Evolutionary conservation across 2,329 filamentous ascomycete species (phyloP).

Genomic region (Hypoxylon sp.): DNA sequence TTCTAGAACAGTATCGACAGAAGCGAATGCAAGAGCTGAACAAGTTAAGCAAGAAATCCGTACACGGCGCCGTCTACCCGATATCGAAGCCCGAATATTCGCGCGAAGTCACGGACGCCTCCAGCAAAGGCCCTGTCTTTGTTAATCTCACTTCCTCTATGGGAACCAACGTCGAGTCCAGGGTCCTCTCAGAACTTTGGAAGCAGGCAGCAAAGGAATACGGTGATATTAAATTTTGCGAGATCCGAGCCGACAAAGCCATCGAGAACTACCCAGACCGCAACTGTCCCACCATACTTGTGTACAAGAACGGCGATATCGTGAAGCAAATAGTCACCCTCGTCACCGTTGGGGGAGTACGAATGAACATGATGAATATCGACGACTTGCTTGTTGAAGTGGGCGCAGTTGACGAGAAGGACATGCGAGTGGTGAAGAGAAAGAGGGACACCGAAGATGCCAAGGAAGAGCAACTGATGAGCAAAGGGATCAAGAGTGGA

Average conservation of each 20-base stretch:
- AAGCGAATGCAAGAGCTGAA: slow-evolving; percentile 87
- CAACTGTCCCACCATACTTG: slow-evolving; percentile 92
- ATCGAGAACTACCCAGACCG: slow-evolving; percentile 96
- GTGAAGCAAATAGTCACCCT: slow-evolving; percentile 91
- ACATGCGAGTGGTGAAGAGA: slow-evolving; percentile 76
- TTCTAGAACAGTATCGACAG: slow-evolving; percentile 85
- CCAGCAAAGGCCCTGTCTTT: slow-evolving; percentile 71
- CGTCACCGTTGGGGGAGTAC: slow-evolving; percentile 75
- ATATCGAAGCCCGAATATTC: slow-evolving; percentile 94
- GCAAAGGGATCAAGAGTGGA: slow-evolving; percentile 61
- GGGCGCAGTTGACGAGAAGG: slow-evolving; percentile 79
- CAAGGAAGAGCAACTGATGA: slow-evolving; percentile 63
- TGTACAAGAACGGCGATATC: slow-evolving; percentile 94
- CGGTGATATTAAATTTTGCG: slow-evolving; percentile 96
- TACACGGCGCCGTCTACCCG: slow-evolving; percentile 91
- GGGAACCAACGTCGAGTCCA: slow-evolving; percentile 84
- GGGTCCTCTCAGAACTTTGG: slow-evolving; percentile 86
- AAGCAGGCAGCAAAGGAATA: slow-evolving; percentile 82
- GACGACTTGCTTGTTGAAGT: slow-evolving; percentile 83
- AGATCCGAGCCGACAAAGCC: slow-evolving; percentile 89
- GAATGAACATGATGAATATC: slow-evolving; percentile 75
- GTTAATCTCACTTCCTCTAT: slow-evolving; percentile 83
- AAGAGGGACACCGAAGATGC: slow-evolving; percentile 67
- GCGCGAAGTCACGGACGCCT: slow-evolving; percentile 90
- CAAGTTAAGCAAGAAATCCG: slow-evolving; percentile 74